Evolutionary conservation across 2,329 filamentous ascomycete species (phyloP), one percentile per base, ranked within the genome.

Genomic region (Calonectria fujianensis): DNA sequence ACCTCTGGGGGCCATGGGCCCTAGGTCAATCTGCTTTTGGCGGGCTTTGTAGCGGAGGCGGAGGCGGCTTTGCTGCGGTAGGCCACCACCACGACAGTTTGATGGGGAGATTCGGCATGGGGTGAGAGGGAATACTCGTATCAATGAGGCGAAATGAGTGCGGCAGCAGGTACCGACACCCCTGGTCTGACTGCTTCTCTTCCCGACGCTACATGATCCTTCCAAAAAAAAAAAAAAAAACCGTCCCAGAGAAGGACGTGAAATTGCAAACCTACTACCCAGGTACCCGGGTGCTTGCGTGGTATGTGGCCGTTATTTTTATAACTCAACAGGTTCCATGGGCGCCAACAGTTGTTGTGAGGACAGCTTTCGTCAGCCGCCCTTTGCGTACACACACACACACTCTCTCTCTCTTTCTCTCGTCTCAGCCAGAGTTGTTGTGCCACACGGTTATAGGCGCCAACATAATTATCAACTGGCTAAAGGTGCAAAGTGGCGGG

Each of bases 1-100:
- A n/a, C 45, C 41, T 35, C 39, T 45, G 61, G 61, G 39, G 37
- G 61, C 31, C 39, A 65, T 65, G 29, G 61, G 41, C 39, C 61
- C 61, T 50, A 65, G 39, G 61, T 68, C 65, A 39, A 51, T 68
- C 50, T 45, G 29, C 63, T 50, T 50, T 66, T 59, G 32, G 61
- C 64, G 70, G 74, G 68, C 74, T 65, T 61, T 68, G 64, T 66
- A 66, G 74, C 64, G 70, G 57, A 45, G 69, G 75, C 69, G 75
- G 74, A 77, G 74, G 65, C 72, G 72, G 71, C 68, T 59, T 74
- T 63, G 39, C 57, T 52, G 57, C 37, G 67, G 54, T 70, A 61
- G 63, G 39, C 32, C 45, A 59, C 48, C 61, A 50, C 27, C 61
- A 65, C 45, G 35, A 50, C 61, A 18, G 39, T 65, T 65, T 65